Percentiles rank a stretch among this genome's conserved stretches.
Evolutionary conservation across 2,329 filamentous ascomycete genomes (phyloP).

Genomic region (Lasiodiplodia sp.): DNA sequence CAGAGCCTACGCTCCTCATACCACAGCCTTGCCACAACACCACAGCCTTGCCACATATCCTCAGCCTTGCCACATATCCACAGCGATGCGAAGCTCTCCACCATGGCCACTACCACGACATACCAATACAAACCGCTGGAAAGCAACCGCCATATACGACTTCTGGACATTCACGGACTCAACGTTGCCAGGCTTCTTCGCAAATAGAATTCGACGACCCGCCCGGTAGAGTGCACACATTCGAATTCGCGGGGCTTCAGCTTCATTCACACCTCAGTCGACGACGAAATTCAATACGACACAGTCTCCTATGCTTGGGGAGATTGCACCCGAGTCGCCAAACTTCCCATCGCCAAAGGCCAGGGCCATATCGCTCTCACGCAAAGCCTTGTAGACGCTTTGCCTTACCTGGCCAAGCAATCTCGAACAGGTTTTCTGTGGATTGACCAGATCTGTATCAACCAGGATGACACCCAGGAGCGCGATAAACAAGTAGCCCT

Average conservation of each 20-base stretch:
- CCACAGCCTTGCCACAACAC: no score
- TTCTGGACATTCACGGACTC: neutral
- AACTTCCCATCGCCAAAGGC: neutral
- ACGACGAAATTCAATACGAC: neutral
- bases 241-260: neutral
- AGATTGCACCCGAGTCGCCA: neutral
- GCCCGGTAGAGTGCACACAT: no score
- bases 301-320: neutral
- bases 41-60: no score
- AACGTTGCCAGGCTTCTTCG: neutral
- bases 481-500: constrained; percentile 42
- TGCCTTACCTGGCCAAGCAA: neutral
- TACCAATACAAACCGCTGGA: neutral
- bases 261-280: neutral
- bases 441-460: constrained; percentile 44
- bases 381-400: neutral
- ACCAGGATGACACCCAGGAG: constrained; percentile 38
- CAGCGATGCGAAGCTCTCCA: no score
- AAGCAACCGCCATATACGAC: neutral
- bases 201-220: no score
- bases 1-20: no score
- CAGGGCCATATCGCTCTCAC: neutral
- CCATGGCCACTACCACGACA: neutral
- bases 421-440: constrained; percentile 30
- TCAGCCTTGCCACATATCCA: no score